Conservation (phyloP, 495 filamentous ascomycete genomes). For the Collariella sp. region DNA sequence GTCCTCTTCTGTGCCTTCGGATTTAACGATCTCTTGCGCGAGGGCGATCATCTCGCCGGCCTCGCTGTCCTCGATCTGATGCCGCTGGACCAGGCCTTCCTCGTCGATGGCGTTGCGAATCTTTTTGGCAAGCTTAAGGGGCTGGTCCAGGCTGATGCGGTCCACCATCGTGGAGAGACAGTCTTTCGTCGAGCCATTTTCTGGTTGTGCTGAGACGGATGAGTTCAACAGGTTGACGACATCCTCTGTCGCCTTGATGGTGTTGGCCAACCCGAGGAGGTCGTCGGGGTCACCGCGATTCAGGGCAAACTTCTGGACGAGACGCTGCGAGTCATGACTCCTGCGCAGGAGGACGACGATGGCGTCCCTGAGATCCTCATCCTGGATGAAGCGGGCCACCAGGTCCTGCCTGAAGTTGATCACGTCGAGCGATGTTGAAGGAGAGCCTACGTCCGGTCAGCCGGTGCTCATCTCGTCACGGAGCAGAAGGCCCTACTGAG, state of each 20-base stretch:
- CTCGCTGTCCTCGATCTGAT: conserved; percentile 63
- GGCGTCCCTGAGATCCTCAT: conserved; percentile 56
- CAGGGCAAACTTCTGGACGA: conserved; percentile 87
- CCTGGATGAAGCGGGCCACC: conserved; percentile 60
- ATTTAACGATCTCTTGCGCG: conserved; percentile 56
- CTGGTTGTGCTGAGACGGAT: background rate
- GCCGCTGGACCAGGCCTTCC: conserved; percentile 73
- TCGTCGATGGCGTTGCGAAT: conserved; percentile 84
- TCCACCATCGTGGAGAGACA: conserved; percentile 47
- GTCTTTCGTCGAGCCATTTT: conserved; percentile 6
- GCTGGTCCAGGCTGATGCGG: conserved; percentile 61
- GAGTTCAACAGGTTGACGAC: conserved; percentile 44
- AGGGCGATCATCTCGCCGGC: conserved; percentile 57
- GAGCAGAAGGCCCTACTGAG: conserved; percentile 47
- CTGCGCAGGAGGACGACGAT: conserved; percentile 59
- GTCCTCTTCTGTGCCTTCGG: conserved; percentile 46
- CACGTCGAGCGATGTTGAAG: conserved; percentile 69
- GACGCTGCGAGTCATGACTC: conserved; percentile 76
- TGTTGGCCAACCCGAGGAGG: conserved; percentile 69
- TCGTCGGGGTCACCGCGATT: conserved; percentile 94
- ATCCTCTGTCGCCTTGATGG: conserved; percentile 67
- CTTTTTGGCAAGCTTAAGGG: conserved; percentile 54
- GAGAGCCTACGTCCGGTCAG: conserved; percentile 46
- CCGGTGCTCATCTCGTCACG: background rate
- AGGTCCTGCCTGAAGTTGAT: conserved; percentile 80